Conservation (phyloP, 176 grass and related monocot genomes). For the Oryza brachyantha region DNA sequence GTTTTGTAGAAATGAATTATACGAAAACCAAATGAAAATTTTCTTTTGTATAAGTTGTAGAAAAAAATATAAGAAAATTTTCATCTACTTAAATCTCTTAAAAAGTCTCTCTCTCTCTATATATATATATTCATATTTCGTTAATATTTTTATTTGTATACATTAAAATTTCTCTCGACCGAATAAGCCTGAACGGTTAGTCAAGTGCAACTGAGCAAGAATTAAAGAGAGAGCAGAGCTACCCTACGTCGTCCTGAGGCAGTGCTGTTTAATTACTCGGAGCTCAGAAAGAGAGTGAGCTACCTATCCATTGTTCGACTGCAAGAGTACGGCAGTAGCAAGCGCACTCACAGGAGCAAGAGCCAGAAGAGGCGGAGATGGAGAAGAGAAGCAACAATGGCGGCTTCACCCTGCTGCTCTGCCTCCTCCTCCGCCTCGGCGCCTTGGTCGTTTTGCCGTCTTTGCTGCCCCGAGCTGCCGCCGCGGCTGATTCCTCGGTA, state of each 20-base stretch:
- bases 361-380: background rate
- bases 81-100: too few species aligned
- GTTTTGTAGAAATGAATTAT: too few species aligned
- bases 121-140: too few species aligned
- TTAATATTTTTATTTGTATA: too few species aligned
- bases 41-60: too few species aligned
- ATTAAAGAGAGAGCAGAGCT: background rate
- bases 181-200: background rate
- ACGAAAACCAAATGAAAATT: too few species aligned
- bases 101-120: too few species aligned
- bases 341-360: background rate
- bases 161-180: too few species aligned
- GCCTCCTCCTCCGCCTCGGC: background rate
- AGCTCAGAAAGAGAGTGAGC: background rate
- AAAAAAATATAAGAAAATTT: too few species aligned
- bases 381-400: background rate
- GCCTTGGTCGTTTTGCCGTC: background rate
- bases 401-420: background rate
- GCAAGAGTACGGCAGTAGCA: too few species aligned
- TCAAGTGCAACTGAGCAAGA: background rate
- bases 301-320: background rate
- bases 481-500: conserved; percentile 7
- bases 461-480: background rate
- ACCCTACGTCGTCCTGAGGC: background rate
- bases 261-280: background rate